Conservation (phyloP, 805 yeast species). For the Monosporozyma servazzii region DNA sequence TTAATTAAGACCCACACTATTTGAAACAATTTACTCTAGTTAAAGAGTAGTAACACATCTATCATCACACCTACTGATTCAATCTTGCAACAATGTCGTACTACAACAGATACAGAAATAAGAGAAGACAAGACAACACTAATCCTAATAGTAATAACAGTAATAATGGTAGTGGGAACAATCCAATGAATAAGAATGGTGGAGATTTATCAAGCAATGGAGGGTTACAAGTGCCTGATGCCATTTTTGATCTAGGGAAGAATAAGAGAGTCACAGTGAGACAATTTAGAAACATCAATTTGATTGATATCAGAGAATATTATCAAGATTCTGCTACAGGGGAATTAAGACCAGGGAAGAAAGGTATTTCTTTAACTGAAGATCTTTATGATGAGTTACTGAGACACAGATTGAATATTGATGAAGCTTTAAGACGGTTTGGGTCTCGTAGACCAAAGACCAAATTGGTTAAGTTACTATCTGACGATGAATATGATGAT, state of each 20-base stretch:
- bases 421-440: slow-evolving; percentile 29
- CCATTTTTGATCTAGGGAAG: slow-evolving; percentile 38
- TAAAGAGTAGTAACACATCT: no score
- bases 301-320: slow-evolving; percentile 81
- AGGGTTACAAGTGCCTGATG: slow-evolving; percentile 21
- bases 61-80: background rate
- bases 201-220: slow-evolving; percentile 2
- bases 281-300: slow-evolving; percentile 52
- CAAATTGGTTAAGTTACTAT: slow-evolving; percentile 21
- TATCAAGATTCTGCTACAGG: slow-evolving; percentile 51
- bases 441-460: slow-evolving; percentile 30
- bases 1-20: background rate
- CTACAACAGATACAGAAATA: slow-evolving; percentile 24
- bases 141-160: slow-evolving; percentile 1
- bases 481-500: slow-evolving; percentile 25
- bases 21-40: background rate
- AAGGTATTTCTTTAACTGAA: slow-evolving; percentile 38
- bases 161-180: slow-evolving; percentile 4
- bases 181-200: slow-evolving; percentile 2
- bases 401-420: slow-evolving; percentile 29
- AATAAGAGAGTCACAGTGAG: slow-evolving; percentile 68
- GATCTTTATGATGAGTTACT: slow-evolving; percentile 30
- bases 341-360: slow-evolving; percentile 70
- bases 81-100: slow-evolving; percentile 18
- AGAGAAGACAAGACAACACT: slow-evolving; percentile 12